phyloP scores from a whole-genome alignment of 345 rosid genomes.

The Hibiscus mutabilis region DNA sequence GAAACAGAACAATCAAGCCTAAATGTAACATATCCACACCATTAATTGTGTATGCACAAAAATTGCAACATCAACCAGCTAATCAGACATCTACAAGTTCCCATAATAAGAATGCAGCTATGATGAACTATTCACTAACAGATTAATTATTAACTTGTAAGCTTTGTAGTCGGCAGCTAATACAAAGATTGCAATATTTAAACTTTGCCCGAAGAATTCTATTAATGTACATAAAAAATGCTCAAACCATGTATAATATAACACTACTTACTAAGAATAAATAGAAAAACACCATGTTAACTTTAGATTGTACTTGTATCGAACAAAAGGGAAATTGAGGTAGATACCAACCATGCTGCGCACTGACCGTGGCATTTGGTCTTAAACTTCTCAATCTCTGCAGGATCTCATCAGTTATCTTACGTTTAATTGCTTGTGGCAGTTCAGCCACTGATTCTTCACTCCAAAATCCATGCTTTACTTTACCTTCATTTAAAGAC shows the following conservation, averaged over 20 bases:
- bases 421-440: constrained; percentile 44
- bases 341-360: constrained; percentile 47
- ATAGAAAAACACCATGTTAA: neutral
- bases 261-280: neutral
- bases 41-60: neutral
- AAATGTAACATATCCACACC: neutral
- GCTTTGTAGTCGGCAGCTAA: neutral
- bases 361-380: constrained; percentile 34
- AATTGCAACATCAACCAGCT: neutral
- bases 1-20: neutral
- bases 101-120: neutral
- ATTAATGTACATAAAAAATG: neutral
- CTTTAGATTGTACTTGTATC: neutral
- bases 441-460: constrained; percentile 38
- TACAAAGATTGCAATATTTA: neutral
- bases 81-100: neutral
- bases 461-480: constrained; percentile 34
- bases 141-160: neutral
- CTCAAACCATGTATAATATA: neutral
- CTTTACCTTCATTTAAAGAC: constrained; percentile 41
- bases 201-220: neutral
- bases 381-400: constrained; percentile 41
- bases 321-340: neutral
- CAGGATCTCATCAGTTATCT: constrained; percentile 64
- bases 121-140: neutral